Evolutionary conservation across 768 basidiomycete species (phyloP), one percentile per base, ranked within the genome.

Genomic region (Peribolospora kevripleyi): DNA sequence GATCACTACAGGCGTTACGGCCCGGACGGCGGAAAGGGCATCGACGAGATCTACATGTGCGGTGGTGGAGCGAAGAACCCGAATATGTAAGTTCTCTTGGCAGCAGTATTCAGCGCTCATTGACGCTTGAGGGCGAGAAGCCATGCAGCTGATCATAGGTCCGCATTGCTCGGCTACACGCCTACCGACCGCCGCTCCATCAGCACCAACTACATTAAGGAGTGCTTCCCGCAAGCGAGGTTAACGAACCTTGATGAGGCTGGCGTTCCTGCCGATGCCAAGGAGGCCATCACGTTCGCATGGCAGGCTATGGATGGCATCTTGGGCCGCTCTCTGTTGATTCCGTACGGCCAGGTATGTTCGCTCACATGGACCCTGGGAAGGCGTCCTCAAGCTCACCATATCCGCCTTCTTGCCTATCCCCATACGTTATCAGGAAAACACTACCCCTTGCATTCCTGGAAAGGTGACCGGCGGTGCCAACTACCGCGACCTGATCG

Each of bases 1-100:
- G 59, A 62, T 49, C 61, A 62, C 51, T 62, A 62, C 56, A 42
- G 47, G 4, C 61, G 61, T n/a, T 62, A 62, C 48, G 61, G 59
- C 6, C 61, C 61, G 0, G 54, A 55, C 52, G 25, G 25, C 25
- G 25, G 25, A 25, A 59, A 62, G 52, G 59, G 61, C 42, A 61
- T 63, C 38, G 60, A 61, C 56, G 62, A 61, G 60, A 59, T 63
- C 51, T 63, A 60, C 58, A 61, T 63, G 58, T 63, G 62, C 54
- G 62, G 62, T n/a, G 62, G 62, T 11, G 62, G 62, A 13, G 62
- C 60, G 9, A 50, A 63, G 37, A 63, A 63, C 53, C 62, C 62
- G 5, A 61, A 62, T 46, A 50, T 55, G 25, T 25, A 25, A 25
- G 25, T 25, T 25, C 25, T 25, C 25, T 25, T 25, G 25, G 25